Evolutionary conservation across 805 yeast species (phyloP).

Genomic region (Peterozyma toletana): DNA sequence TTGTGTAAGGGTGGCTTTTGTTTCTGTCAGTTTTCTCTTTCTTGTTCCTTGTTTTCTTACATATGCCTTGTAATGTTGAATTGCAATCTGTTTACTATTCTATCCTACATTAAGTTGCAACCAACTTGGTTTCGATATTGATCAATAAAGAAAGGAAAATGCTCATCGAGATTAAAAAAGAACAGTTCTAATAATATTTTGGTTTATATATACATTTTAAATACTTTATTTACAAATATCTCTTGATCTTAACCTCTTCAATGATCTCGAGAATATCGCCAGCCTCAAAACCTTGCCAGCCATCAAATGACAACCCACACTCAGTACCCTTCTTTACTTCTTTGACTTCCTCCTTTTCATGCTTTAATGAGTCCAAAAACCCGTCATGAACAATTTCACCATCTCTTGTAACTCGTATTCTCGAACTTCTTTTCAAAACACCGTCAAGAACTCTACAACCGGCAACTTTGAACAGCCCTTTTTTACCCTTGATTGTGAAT

Average conservation of each 20-base stretch:
- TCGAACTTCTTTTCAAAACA: constrained; percentile 47
- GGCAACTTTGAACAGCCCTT: constrained; percentile 58
- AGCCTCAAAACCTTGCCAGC: constrained; percentile 59
- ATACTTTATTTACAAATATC: constrained; percentile 36
- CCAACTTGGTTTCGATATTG: no score
- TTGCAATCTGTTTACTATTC: no score
- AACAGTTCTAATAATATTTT: no score
- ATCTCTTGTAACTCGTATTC: constrained; percentile 23
- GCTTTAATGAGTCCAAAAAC: constrained; percentile 63
- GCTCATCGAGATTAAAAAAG: no score
- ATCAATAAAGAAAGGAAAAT: no score
- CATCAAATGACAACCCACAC: constrained; percentile 75
- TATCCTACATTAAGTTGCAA: no score
- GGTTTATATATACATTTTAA: no score
- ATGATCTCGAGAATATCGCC: constrained; percentile 74
- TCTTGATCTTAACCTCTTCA: constrained; percentile 56
- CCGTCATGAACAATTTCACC: constrained; percentile 28
- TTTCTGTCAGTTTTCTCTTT: no score
- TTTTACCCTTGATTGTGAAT: constrained; percentile 61
- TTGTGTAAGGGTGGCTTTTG: no score
- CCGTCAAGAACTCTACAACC: constrained; percentile 83
- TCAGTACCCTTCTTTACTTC: constrained; percentile 83
- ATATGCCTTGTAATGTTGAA: no score
- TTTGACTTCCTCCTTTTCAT: constrained; percentile 68
- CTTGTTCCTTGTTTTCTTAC: no score